Conservation (phyloP, 305 asterid genomes). For the Fraxinus floribunda region DNA sequence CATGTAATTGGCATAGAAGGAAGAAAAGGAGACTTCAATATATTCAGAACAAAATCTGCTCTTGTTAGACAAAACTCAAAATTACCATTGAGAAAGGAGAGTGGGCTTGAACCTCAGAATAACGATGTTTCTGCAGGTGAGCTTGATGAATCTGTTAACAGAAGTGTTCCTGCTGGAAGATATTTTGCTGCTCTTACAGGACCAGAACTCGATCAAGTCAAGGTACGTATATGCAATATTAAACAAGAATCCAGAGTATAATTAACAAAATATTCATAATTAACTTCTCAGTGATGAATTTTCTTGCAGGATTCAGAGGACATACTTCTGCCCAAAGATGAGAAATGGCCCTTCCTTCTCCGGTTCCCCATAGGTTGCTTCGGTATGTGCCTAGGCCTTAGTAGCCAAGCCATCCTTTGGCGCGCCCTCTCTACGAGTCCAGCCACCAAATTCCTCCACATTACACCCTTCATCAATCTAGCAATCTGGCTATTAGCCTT, state of each 20-base stretch:
- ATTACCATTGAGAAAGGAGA: conserved; percentile 49
- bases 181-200: conserved; percentile 93
- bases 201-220: conserved; percentile 91
- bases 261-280: background rate
- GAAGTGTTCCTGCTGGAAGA: conserved; percentile 91
- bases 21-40: conserved; percentile 59
- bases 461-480: conserved; percentile 64
- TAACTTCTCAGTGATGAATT: background rate
- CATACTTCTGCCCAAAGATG: conserved; percentile 83
- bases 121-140: conserved; percentile 28
- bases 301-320: conserved; percentile 70
- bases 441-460: conserved; percentile 65
- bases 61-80: conserved; percentile 60
- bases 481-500: conserved; percentile 69
- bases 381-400: conserved; percentile 83
- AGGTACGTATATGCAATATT: conserved; percentile 39
- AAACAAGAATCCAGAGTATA: background rate
- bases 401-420: conserved; percentile 94
- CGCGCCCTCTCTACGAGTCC: conserved; percentile 56
- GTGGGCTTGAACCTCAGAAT: conserved; percentile 39
- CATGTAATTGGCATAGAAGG: conserved; percentile 32
- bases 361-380: conserved; percentile 91
- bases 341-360: conserved; percentile 87
- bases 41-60: conserved; percentile 65
- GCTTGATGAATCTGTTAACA: conserved; percentile 37